Conservation (phyloP, 257 asterid species). For the Solanum megistacrolobum region DNA sequence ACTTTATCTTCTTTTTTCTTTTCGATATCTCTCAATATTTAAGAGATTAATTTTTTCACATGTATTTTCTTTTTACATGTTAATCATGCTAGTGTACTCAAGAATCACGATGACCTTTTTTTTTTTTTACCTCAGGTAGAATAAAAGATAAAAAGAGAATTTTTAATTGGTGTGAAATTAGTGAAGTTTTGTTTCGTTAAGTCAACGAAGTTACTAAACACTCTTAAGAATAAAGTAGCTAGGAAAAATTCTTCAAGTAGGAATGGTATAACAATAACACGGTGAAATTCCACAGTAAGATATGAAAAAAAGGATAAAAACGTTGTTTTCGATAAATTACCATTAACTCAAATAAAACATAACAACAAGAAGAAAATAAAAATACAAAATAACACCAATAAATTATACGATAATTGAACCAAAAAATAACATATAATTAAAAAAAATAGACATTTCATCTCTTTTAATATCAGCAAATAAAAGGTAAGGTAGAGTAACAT, state of each 20-base stretch:
- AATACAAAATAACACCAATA: neutral
- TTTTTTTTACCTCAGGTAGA: neutral
- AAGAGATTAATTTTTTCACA: neutral
- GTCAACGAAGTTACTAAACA: neutral
- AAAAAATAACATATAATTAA: neutral
- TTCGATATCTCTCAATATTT: neutral
- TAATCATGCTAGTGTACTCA: neutral
- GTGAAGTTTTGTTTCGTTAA: neutral
- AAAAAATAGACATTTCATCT: neutral
- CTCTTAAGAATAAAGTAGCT: neutral
- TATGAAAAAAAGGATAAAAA: no score
- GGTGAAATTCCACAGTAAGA: neutral
- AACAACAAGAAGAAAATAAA: no score
- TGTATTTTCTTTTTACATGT: neutral
- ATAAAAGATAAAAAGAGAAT: neutral
- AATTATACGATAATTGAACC: neutral
- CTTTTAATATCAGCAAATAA: neutral
- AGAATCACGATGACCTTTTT: neutral
- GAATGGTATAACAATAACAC: no score
- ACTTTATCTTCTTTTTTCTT: neutral
- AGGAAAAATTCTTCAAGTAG: neutral
- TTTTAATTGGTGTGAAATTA: neutral
- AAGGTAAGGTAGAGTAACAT: neutral
- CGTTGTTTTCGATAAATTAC: accelerated
- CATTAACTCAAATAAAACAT: no score